These are phyloP conservation scores for Astrocystis sublimbata DNA, from an alignment of 495 filamentous ascomycete species.

Conservation along the genomic window DNA sequence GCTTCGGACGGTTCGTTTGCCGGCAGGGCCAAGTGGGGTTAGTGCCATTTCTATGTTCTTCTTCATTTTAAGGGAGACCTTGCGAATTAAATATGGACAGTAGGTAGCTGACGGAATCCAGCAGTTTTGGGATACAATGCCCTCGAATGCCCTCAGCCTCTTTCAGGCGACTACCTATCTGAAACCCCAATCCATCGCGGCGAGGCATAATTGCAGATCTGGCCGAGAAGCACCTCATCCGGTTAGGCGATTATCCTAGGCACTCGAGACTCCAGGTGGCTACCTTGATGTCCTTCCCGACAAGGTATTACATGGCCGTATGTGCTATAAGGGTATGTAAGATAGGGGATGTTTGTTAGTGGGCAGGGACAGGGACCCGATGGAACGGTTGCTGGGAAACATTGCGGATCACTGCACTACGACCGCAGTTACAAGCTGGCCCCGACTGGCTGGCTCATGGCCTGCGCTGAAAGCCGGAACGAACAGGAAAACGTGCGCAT, in stretches of 20 bases:
- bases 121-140: neutral
- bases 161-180: conserved; percentile 8
- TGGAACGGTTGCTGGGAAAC: conserved; percentile 10
- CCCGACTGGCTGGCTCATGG: neutral
- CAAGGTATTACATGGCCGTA: too few species aligned
- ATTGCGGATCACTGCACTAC: neutral
- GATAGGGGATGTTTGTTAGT: neutral
- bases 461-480: conserved; percentile 2
- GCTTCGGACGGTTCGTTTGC: conserved; percentile 14
- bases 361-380: conserved; percentile 1
- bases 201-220: too few species aligned
- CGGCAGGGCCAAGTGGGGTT: conserved; percentile 15
- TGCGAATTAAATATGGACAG: conserved; percentile 4
- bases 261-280: too few species aligned
- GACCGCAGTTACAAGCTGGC: neutral
- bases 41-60: conserved; percentile 5
- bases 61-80: neutral
- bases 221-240: too few species aligned
- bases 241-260: too few species aligned
- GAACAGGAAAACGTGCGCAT: neutral
- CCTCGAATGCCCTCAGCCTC: neutral
- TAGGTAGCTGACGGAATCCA: conserved; percentile 4
- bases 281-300: too few species aligned
- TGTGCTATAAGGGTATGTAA: too few species aligned
- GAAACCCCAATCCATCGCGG: too few species aligned